These are phyloP conservation scores for Tulasnella sp. DNA, from an alignment of 768 basidiomycete genomes.

Conservation along the genomic window DNA sequence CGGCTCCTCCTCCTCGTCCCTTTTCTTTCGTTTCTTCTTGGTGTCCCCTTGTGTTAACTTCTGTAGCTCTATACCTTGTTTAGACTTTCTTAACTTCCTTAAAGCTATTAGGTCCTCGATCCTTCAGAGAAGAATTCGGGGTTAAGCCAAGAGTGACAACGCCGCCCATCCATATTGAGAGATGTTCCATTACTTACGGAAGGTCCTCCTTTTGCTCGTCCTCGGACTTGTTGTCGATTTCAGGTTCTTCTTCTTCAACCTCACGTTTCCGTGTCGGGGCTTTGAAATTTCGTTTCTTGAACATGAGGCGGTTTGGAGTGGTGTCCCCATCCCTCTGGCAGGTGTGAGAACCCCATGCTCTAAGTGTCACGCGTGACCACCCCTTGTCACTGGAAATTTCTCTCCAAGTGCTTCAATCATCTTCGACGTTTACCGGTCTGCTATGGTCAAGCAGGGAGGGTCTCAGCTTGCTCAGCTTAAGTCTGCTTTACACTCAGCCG, in stretches of 20 bases:
- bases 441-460: conserved; percentile 30
- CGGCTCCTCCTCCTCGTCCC: conserved; percentile 41
- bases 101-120: conserved; percentile 82
- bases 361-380: background rate
- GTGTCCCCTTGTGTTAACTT: conserved; percentile 82
- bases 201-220: conserved; percentile 21
- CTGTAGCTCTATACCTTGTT: conserved; percentile 80
- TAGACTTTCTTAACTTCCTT: conserved; percentile 64
- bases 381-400: conserved; percentile 27
- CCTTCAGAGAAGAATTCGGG: conserved; percentile 35
- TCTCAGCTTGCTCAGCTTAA: conserved; percentile 93
- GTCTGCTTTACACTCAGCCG: conserved; percentile 72
- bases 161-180: background rate
- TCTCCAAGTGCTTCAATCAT: background rate
- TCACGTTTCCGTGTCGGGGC: conserved; percentile 23
- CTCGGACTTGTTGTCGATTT: background rate
- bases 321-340: background rate
- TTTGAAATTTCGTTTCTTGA: conserved; percentile 31
- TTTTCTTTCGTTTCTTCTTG: conserved; percentile 59
- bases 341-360: background rate
- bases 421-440: background rate
- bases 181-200: conserved; percentile 18
- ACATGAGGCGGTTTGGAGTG: conserved; percentile 19
- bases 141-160: background rate
- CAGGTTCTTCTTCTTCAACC: conserved; percentile 26